phyloP scores from a whole-genome alignment of 176 grass and related monocot species.

The Zea mays region Zm-B73-REFERENCE-NAM-5.0 NC_050098.1:121651001-121651500 shows the following conservation, averaged over 20 bases:
- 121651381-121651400: constrained; percentile 81
- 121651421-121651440: constrained; percentile 85
- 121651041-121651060: not conserved
- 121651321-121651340: constrained; percentile 98
- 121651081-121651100: constrained; percentile 80
- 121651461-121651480: constrained; percentile 86
- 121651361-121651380: constrained; percentile 94
- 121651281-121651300: constrained; percentile 93
- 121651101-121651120: constrained; percentile 89
- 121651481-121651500: constrained; percentile 69
- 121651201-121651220: constrained; percentile 32
- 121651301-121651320: constrained; percentile 94
- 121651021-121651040: not conserved
- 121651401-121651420: constrained; percentile 68
- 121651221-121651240: constrained; percentile 62
- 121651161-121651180: constrained; percentile 31
- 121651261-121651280: constrained; percentile 99
- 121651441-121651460: constrained; percentile 98
- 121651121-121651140: constrained; percentile 99
- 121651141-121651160: constrained; percentile 82
- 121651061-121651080: constrained; percentile 64
- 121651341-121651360: constrained; percentile 82
- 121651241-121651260: constrained; percentile 87
- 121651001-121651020: constrained; percentile 69
- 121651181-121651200: constrained; percentile 31